Evolutionary conservation across 805 yeast species (phyloP), one percentile per base, ranked within the genome.

Genomic region (Lipomyces spencermartinsiae): DNA sequence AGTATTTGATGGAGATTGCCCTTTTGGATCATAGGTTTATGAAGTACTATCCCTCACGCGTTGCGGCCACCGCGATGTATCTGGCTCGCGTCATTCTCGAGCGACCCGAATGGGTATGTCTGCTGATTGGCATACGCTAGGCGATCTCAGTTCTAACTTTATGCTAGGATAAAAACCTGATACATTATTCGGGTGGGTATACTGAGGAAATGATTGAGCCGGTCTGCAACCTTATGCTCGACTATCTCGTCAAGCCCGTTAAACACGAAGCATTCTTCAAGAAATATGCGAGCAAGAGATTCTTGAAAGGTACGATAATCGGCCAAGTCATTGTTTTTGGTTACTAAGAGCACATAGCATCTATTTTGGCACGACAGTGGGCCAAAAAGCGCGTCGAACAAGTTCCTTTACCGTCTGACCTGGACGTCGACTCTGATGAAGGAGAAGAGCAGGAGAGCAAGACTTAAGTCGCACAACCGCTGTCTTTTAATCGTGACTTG

Each of bases 21-120:
- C 84, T 94, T 49, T 91, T 95, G 95, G 98, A 95, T 78, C 85
- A 90, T 63, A 84, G 90, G 71, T 89, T 94, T 75, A 92, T 94
- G 54, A 90, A 92, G 2, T 87, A 95, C 5, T 92, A 89, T 65
- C 97, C 98, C 60, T 90, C 97, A 76, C 93, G 97, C 97, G 82
- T 92, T 65, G 97, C 98, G 6, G 97, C 98, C 1, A 94, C 97
- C n/a, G 89, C 98, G 1, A 97, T 93, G 80, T 93, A 88, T 76
- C 82, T 94, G 72, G 86, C 97, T 66, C 84, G 96, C 64, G 83
- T 86, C 66, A 84, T 94, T 78, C 83, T 95, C 69, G 87, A 89
- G 64, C 85, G 89, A 79, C 90, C 69, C 3, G 46, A 63, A 14
- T 74, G 76, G 76, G 65, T 61, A n/a, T 19, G 67, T 25, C 7